Conservation (phyloP, 139 green algal species). For the Raphidocelis subcapitata region DNA sequence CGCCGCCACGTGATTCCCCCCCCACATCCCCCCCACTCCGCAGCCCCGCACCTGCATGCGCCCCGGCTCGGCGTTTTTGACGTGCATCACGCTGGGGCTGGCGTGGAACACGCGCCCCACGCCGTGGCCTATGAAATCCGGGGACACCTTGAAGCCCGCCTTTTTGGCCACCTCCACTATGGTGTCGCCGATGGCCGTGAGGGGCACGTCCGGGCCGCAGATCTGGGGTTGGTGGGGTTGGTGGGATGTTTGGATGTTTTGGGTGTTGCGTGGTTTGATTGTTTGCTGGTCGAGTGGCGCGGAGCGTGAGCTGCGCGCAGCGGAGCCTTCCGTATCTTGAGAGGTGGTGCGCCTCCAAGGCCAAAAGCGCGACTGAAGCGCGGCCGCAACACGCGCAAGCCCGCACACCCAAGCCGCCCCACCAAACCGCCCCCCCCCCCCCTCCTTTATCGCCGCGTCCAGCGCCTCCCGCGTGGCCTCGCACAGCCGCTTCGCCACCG, state of each 20-base stretch:
- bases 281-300: not conserved
- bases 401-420: no score
- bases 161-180: slow-evolving; percentile 82
- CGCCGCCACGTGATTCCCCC: no score
- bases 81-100: slow-evolving; percentile 82
- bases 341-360: no score
- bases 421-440: not conserved
- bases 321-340: no score
- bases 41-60: slow-evolving; percentile 35
- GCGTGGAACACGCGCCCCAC: slow-evolving; percentile 92
- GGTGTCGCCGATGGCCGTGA: slow-evolving; percentile 76
- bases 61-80: slow-evolving; percentile 65
- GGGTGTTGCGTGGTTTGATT: not conserved
- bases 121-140: slow-evolving; percentile 94
- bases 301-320: no score
- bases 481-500: slow-evolving; percentile 63
- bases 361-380: no score
- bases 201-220: slow-evolving; percentile 77
- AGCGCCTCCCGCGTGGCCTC: slow-evolving; percentile 77
- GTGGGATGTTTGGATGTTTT: not conserved
- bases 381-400: no score
- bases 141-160: slow-evolving; percentile 69
- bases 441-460: slow-evolving; percentile 68
- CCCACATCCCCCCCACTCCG: not conserved
- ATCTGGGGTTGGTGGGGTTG: slow-evolving; percentile 11